phyloP scores from a whole-genome alignment of 1,284 basidiomycete genomes.

The Sanghuangporus sanghuang region DNA sequence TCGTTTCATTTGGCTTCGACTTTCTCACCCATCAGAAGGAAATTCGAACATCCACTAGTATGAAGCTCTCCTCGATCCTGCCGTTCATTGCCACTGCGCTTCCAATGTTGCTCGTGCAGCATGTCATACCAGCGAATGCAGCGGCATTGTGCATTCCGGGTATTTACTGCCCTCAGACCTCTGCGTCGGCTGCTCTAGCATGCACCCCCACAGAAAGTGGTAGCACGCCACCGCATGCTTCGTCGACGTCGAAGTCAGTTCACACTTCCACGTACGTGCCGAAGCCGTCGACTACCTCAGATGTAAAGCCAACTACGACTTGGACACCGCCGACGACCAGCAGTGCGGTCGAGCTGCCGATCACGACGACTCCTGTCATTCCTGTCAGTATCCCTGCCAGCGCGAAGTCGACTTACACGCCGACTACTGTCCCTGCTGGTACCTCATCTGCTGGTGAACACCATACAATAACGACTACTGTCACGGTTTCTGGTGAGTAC shows the following conservation, averaged over 20 bases:
- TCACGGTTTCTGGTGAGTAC: not conserved
- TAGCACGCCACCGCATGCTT: not conserved
- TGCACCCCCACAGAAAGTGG: not conserved
- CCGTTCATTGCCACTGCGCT: constrained; percentile 4
- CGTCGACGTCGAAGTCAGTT: not conserved
- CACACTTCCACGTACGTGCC: not conserved
- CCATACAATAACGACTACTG: not conserved
- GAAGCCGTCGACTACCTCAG: not conserved
- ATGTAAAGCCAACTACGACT: not conserved
- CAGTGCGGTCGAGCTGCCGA: not conserved
- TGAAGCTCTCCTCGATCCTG: constrained; percentile 5
- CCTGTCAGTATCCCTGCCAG: not conserved
- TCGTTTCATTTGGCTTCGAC: not conserved
- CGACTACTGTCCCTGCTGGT: not conserved
- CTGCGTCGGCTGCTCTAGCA: not conserved
- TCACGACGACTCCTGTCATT: not conserved
- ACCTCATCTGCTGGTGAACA: not conserved
- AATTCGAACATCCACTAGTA: not conserved
- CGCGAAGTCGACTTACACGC: not conserved
- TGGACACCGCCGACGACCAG: not conserved
- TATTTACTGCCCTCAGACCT: not conserved
- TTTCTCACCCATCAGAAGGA: too few species aligned
- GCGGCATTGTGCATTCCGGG: not conserved
- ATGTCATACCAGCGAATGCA: not conserved
- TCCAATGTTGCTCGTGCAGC: not conserved